Evolutionary conservation across 345 rosid genomes (phyloP).

Genomic region (Corchorus capsularis): DNA sequence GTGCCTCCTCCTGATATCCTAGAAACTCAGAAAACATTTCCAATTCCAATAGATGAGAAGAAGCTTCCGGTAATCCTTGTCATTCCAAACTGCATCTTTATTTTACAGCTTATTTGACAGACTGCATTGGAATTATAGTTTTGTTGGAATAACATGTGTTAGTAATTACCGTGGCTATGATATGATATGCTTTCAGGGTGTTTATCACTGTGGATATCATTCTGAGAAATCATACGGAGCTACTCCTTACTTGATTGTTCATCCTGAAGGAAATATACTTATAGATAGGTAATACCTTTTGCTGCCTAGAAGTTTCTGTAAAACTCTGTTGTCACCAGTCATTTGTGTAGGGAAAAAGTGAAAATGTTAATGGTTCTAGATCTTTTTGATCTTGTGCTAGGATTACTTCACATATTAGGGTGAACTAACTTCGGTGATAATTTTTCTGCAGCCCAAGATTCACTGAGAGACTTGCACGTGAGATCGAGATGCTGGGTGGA

Average conservation of each 20-base stretch:
- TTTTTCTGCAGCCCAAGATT: slow-evolving; percentile 57
- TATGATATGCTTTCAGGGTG: slow-evolving; percentile 43
- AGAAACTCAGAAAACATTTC: slow-evolving; percentile 60
- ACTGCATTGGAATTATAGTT: neutral
- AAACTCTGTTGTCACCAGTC: neutral
- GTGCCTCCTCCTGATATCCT: slow-evolving; percentile 53
- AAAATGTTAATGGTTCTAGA: no score
- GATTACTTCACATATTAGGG: neutral
- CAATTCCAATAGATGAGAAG: slow-evolving; percentile 50
- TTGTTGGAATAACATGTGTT: neutral
- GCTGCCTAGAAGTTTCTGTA: neutral
- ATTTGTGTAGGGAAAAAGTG: neutral
- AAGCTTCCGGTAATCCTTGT: slow-evolving; percentile 48
- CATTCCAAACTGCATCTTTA: neutral
- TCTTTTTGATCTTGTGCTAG: neutral
- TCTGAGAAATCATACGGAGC: slow-evolving; percentile 68
- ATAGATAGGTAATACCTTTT: slow-evolving; percentile 51
- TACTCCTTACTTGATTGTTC: slow-evolving; percentile 56
- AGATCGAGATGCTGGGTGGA: slow-evolving; percentile 59
- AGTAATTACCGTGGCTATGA: neutral
- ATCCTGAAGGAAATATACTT: slow-evolving; percentile 59
- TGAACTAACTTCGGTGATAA: neutral
- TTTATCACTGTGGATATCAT: slow-evolving; percentile 72
- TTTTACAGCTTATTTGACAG: neutral
- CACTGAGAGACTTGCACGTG: slow-evolving; percentile 48